Evolutionary conservation across 345 rosid genomes (phyloP).

Genomic region (Luvunga scandens): DNA sequence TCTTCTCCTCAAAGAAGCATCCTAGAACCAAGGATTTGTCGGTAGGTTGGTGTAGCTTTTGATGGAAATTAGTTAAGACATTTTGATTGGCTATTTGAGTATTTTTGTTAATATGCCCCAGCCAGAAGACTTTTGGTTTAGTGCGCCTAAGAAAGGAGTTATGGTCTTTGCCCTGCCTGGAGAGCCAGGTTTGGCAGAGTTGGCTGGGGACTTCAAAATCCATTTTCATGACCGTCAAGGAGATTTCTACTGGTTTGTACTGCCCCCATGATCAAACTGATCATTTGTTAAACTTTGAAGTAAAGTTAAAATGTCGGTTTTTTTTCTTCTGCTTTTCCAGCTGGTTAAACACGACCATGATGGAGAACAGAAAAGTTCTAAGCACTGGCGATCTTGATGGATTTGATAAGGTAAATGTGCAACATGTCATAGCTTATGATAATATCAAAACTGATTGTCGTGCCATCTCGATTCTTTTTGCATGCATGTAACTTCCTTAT

Average conservation of each 20-base stretch:
- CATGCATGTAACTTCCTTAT: background rate
- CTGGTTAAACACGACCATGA: slow-evolving; percentile 84
- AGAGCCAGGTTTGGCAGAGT: slow-evolving; percentile 79
- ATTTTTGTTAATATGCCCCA: slow-evolving; percentile 20
- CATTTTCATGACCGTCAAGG: slow-evolving; percentile 92
- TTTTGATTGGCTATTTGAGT: background rate
- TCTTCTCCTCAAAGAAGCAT: slow-evolving; percentile 79
- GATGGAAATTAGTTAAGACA: background rate
- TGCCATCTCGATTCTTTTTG: background rate
- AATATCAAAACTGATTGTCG: background rate
- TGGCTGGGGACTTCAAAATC: slow-evolving; percentile 78
- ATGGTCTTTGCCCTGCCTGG: slow-evolving; percentile 91
- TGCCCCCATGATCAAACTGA: slow-evolving; percentile 6
- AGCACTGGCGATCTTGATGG: slow-evolving; percentile 66
- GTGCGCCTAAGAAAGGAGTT: slow-evolving; percentile 85
- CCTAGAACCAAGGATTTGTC: slow-evolving; percentile 66
- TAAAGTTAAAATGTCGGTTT: slow-evolving; percentile 4
- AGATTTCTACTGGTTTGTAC: slow-evolving; percentile 81
- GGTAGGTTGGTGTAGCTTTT: slow-evolving; percentile 39
- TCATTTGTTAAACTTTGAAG: background rate
- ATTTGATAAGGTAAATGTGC: slow-evolving; percentile 65
- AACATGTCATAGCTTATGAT: background rate
- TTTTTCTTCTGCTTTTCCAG: slow-evolving; percentile 33
- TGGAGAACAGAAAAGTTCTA: slow-evolving; percentile 70
- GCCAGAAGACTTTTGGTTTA: slow-evolving; percentile 90